phyloP scores from a whole-genome alignment of 2,329 filamentous ascomycete genomes.

The Sarocladium brachiariae region DNA sequence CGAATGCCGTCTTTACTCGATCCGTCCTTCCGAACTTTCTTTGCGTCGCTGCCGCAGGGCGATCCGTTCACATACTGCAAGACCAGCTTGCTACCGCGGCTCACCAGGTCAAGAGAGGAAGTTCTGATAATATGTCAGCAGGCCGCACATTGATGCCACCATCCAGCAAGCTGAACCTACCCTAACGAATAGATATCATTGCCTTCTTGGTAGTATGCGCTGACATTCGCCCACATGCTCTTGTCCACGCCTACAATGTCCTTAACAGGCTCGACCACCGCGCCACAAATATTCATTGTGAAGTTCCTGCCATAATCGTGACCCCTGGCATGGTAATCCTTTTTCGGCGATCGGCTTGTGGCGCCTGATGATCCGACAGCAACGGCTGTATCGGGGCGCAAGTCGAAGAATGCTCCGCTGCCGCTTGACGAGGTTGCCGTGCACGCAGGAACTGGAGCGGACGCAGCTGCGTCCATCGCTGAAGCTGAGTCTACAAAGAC shows the following conservation, averaged over 20 bases:
- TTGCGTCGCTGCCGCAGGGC: conserved; percentile 48
- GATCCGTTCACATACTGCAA: conserved; percentile 73
- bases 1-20: conserved; percentile 23
- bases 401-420: conserved; percentile 52
- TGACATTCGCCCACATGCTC: conserved; percentile 62
- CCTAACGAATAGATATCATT: conserved; percentile 69
- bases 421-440: conserved; percentile 49
- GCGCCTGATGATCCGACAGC: conserved; percentile 34
- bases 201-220: conserved; percentile 65
- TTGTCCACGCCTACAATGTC: conserved; percentile 59
- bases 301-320: conserved; percentile 78
- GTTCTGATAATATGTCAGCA: conserved; percentile 19
- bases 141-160: not conserved
- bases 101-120: conserved; percentile 45
- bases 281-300: conserved; percentile 73
- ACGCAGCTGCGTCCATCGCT: conserved; percentile 32
- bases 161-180: conserved; percentile 37
- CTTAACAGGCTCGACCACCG: conserved; percentile 61
- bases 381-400: conserved; percentile 47
- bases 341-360: conserved; percentile 33
- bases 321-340: conserved; percentile 59
- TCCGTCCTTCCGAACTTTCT: conserved; percentile 24
- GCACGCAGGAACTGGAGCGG: conserved; percentile 40
- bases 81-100: conserved; percentile 66
- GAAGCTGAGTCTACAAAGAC: conserved; percentile 18